These are phyloP conservation scores for Aplosporella prunicola DNA, from an alignment of 2,329 filamentous ascomycete genomes.

Conservation along the genomic window DNA sequence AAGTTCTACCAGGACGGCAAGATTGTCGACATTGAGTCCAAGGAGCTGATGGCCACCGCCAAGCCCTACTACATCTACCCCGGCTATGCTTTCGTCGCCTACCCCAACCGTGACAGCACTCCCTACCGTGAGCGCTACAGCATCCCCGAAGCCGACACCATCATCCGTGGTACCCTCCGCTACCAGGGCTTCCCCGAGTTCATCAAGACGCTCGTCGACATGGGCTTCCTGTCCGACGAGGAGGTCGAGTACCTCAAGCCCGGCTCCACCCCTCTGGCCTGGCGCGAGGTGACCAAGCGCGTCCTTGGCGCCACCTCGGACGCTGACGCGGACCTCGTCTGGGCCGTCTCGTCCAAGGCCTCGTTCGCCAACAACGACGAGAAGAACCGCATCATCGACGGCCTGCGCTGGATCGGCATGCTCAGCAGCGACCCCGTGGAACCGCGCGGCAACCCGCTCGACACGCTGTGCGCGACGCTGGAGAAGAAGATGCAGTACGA, in stretches of 20 bases:
- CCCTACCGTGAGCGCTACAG: slow-evolving; percentile 79
- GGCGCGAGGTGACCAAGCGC: slow-evolving; percentile 77
- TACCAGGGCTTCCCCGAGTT: slow-evolving; percentile 89
- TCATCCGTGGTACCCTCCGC: slow-evolving; percentile 74
- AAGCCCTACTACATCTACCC: slow-evolving; percentile 90
- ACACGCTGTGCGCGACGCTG: slow-evolving; percentile 81
- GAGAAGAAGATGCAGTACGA: slow-evolving; percentile 89
- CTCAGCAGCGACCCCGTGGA: slow-evolving; percentile 61
- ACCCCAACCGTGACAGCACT: slow-evolving; percentile 86
- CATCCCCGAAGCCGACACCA: slow-evolving; percentile 84
- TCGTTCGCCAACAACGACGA: slow-evolving; percentile 60
- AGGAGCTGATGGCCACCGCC: slow-evolving; percentile 73
- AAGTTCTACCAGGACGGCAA: slow-evolving; percentile 74
- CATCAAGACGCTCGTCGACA: slow-evolving; percentile 76
- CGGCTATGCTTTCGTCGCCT: slow-evolving; percentile 81
- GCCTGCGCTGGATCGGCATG: slow-evolving; percentile 61
- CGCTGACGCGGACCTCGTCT: slow-evolving; percentile 59
- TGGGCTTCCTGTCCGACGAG: slow-evolving; percentile 75
- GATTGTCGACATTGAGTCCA: slow-evolving; percentile 45
- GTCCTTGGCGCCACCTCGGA: slow-evolving; percentile 61
- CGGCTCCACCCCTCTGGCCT: slow-evolving; percentile 49
- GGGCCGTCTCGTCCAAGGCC: slow-evolving; percentile 66
- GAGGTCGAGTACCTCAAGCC: slow-evolving; percentile 53
- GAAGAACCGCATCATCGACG: slow-evolving; percentile 58
- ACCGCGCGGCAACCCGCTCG: slow-evolving; percentile 69